phyloP scores from a whole-genome alignment of 2,329 filamentous ascomycete genomes.

The Colletotrichum endophyticum region DNA sequence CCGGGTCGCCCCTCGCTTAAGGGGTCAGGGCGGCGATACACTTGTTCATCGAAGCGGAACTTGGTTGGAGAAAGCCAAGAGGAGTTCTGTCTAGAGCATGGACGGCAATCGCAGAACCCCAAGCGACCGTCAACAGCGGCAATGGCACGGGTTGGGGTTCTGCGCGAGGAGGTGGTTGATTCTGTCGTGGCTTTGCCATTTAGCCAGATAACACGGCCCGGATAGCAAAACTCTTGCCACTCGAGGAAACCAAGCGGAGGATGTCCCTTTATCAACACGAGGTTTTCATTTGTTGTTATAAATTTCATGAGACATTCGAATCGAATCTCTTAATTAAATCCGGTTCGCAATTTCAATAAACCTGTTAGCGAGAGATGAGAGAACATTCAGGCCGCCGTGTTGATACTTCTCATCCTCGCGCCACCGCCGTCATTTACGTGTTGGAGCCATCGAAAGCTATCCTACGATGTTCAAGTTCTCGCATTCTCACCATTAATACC shows the following conservation, averaged over 20 bases:
- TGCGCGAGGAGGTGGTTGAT: background rate
- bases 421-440: background rate
- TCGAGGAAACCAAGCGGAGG: background rate
- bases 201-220: too few relatives aligned
- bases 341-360: rapidly evolving
- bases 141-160: too few relatives aligned
- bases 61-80: background rate
- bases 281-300: background rate
- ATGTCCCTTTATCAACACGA: background rate
- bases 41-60: background rate
- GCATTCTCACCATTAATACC: background rate
- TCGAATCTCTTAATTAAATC: rapidly evolving
- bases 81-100: rapidly evolving
- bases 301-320: background rate
- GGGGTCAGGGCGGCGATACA: background rate
- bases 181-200: background rate
- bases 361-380: background rate
- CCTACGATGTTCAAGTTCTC: background rate
- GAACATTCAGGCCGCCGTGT: background rate
- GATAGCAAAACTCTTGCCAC: too few relatives aligned
- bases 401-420: background rate
- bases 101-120: too few relatives aligned
- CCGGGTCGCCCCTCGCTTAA: background rate
- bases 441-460: background rate
- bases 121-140: too few relatives aligned